Evolutionary conservation across 2,329 filamentous ascomycete species (phyloP), one percentile per base, ranked within the genome.

Genomic region (Emergomyces pasteurianus): DNA sequence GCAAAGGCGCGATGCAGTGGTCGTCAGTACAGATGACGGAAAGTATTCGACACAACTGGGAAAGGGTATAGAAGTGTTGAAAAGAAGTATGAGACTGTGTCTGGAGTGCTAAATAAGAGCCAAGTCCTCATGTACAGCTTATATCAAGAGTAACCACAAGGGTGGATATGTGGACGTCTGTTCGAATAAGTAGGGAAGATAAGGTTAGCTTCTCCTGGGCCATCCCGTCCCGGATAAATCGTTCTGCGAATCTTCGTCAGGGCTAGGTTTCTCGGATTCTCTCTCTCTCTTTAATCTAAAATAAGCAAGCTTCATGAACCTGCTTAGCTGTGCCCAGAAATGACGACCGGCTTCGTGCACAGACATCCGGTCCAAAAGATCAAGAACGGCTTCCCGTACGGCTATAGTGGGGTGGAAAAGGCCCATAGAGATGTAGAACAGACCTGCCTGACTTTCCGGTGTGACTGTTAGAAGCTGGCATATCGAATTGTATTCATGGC

Each of bases 401-500:
- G 90, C 87, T 42, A 81, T 80, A 65, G 92, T 86, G 60, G 91
- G 90, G 77, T 99, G 94, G 72, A 97, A 96, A 6, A 99, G 79
- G 0, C 94, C 94, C 58, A 97, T 82, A 5, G 88, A 89, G 31
- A 99, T 77, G 68, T 96, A 96, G 72, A 97, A 97, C 2, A 97
- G 80, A 0, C 90, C 94, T 0, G 88, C 89, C 67, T 94, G 90
- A 34, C 85, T 89, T 75, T 95, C 90, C 8, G 90, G 90, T 6
- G 90, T 86, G 7, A 94, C 88, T 34, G 85, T 86, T 7, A 96
- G 81, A 6, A 96, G 80, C 62, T 96, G 86, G 67, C 88, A 92
- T 63, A 95, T 90, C 67, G 92, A 90, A 67, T 89, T 88, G 71
- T 95, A 94, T 28, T 86, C 85, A 67, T 87, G 86, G 49, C 92